Conservation (phyloP, 768 basidiomycete species). For the Floccularia luteovirens region DNA sequence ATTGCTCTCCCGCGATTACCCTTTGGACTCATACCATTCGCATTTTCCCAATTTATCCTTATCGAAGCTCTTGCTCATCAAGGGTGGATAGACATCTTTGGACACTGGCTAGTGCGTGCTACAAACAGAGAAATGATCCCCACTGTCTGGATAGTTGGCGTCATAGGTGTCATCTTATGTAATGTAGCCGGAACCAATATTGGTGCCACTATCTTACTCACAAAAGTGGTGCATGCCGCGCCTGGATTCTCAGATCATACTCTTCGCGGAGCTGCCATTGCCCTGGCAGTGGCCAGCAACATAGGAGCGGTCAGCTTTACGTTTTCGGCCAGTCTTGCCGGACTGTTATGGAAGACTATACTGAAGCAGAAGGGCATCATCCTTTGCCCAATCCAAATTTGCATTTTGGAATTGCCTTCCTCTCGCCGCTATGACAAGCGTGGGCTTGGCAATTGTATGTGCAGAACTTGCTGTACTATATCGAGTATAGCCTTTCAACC, state of each 20-base stretch:
- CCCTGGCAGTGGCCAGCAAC: slow-evolving; percentile 83
- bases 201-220: slow-evolving; percentile 83
- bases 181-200: slow-evolving; percentile 88
- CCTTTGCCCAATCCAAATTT: slow-evolving; percentile 57
- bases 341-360: slow-evolving; percentile 77
- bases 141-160: slow-evolving; percentile 60
- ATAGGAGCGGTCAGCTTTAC: slow-evolving; percentile 88
- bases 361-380: slow-evolving; percentile 63
- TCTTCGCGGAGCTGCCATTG: slow-evolving; percentile 52
- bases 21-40: slow-evolving; percentile 80
- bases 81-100: slow-evolving; percentile 88
- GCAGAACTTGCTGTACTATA: slow-evolving; percentile 62
- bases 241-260: slow-evolving; percentile 22
- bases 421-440: slow-evolving; percentile 54
- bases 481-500: no score
- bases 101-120: slow-evolving; percentile 50
- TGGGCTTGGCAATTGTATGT: slow-evolving; percentile 63
- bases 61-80: slow-evolving; percentile 75
- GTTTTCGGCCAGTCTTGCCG: slow-evolving; percentile 84
- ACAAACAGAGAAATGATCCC: slow-evolving; percentile 33
- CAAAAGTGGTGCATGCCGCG: slow-evolving; percentile 59
- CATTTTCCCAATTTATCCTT: slow-evolving; percentile 92
- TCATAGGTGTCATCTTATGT: slow-evolving; percentile 68
- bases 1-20: slow-evolving; percentile 65
- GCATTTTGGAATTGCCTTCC: slow-evolving; percentile 67